phyloP scores from a whole-genome alignment of 2,329 filamentous ascomycete genomes.

The Penicillium psychrosexuale region DNA sequence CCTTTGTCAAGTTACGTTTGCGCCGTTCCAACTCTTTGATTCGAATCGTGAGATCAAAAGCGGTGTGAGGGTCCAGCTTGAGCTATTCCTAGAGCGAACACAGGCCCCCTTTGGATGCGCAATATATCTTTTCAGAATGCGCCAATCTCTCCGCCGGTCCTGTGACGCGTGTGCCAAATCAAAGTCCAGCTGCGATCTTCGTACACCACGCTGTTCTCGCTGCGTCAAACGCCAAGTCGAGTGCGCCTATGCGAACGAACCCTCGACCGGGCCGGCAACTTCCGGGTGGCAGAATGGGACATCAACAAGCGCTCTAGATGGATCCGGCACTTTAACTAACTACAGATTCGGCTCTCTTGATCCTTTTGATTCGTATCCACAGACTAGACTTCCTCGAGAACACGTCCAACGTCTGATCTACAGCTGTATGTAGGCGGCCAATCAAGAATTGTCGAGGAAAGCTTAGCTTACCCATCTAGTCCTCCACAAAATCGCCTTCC shows the following conservation, averaged over 20 bases:
- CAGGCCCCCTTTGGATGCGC: not conserved
- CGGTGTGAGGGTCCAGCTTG: not conserved
- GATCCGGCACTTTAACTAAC: slow-evolving; percentile 16
- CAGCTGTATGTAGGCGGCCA: slow-evolving; percentile 45
- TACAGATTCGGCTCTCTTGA: slow-evolving; percentile 45
- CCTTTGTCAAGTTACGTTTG: not conserved
- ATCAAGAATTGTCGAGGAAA: not conserved
- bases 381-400: slow-evolving; percentile 50
- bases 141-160: slow-evolving; percentile 55
- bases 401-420: slow-evolving; percentile 57
- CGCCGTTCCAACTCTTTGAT: not conserved
- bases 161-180: slow-evolving; percentile 56
- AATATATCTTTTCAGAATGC: slow-evolving; percentile 42
- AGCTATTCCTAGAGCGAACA: not conserved
- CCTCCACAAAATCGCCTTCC: slow-evolving; percentile 56
- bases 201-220: slow-evolving; percentile 54
- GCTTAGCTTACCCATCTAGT: slow-evolving; percentile 41
- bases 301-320: slow-evolving; percentile 5
- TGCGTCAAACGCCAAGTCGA: slow-evolving; percentile 49
- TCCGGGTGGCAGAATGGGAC: slow-evolving; percentile 8
- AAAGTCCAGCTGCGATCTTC: slow-evolving; percentile 57
- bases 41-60: not conserved
- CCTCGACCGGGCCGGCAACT: slow-evolving; percentile 36
- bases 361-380: slow-evolving; percentile 57
- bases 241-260: slow-evolving; percentile 56